A percentile compares a stretch with the other conserved stretches of the same genome.
phyloP scores from a whole-genome alignment of 73 alveolate species.

The Effrenium voratum region DNA sequence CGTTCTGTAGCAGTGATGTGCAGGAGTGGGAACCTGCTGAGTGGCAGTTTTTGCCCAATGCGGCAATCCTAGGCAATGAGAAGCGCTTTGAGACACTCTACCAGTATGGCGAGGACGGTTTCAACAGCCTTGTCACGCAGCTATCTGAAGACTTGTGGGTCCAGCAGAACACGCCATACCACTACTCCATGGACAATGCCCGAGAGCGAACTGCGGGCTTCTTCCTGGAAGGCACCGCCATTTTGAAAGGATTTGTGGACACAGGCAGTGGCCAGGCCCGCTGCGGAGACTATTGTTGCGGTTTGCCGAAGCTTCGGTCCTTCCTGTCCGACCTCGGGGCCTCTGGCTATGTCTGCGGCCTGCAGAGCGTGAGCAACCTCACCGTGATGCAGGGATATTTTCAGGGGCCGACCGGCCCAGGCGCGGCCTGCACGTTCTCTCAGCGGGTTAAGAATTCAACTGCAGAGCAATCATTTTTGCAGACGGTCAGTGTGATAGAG shows the following conservation, averaged over 20 bases:
- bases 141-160: constrained; percentile 56
- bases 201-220: neutral
- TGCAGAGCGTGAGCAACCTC: neutral
- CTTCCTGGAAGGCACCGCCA: constrained; percentile 52
- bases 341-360: constrained; percentile 23
- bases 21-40: neutral
- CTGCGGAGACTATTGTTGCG: constrained; percentile 56
- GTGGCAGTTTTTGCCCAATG: constrained; percentile 26
- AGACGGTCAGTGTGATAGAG: no score
- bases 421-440: no score
- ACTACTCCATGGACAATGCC: neutral
- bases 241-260: constrained; percentile 80
- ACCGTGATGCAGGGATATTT: neutral
- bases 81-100: constrained; percentile 59
- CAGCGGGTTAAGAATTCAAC: no score
- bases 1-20: constrained; percentile 38
- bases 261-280: constrained; percentile 34
- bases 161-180: constrained; percentile 22
- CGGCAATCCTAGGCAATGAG: constrained; percentile 60
- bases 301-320: constrained; percentile 10
- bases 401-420: neutral
- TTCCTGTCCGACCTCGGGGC: neutral
- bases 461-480: no score
- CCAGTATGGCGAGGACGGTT: neutral
- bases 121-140: neutral